Evolutionary conservation across 1,284 basidiomycete species (phyloP).

Genomic region (Lentinula novae-zelandiae): DNA sequence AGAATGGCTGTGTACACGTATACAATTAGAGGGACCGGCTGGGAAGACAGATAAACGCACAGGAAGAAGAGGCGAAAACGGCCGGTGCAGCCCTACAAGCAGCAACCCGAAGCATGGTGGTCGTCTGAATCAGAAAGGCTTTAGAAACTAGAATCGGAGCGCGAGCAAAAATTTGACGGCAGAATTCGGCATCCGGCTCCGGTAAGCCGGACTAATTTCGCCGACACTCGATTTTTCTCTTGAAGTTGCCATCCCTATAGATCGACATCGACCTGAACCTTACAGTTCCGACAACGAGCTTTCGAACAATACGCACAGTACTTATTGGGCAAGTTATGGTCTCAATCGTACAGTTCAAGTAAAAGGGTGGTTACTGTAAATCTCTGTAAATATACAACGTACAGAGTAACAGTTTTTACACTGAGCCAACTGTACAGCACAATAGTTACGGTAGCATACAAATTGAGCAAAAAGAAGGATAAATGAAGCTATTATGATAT

Average conservation of each 20-base stretch:
- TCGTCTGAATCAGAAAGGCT: not conserved
- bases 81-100: conserved; percentile 49
- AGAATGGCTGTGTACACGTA: conserved; percentile 22
- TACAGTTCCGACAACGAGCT: no score
- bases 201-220: conserved; percentile 14
- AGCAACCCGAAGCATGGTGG: conserved; percentile 47
- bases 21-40: conserved; percentile 6
- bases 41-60: conserved; percentile 29
- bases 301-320: no score
- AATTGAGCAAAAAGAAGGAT: not conserved
- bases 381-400: no score
- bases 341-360: not conserved
- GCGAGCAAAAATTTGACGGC: conserved; percentile 16
- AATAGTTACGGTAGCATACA: no score
- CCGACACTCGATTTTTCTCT: no score
- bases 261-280: no score
- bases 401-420: not conserved
- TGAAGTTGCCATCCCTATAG: no score
- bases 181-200: conserved; percentile 10
- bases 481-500: not conserved
- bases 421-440: not conserved
- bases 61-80: conserved; percentile 43
- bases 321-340: no score
- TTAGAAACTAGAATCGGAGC: conserved; percentile 2
- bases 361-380: not conserved